Evolutionary conservation across 768 basidiomycete genomes (phyloP).

Genomic region (Suillus spraguei): DNA sequence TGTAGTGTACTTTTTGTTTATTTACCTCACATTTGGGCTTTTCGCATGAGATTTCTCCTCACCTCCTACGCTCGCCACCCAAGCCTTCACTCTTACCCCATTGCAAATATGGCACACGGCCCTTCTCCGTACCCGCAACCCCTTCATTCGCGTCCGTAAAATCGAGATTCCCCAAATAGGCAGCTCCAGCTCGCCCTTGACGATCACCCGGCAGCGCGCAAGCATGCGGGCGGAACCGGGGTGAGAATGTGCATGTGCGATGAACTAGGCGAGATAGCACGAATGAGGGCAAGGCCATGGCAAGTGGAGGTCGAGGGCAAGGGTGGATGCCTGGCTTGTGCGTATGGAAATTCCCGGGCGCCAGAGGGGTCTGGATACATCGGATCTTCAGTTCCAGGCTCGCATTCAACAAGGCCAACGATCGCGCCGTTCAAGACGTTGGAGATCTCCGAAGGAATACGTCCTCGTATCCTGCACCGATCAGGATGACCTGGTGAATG

Average conservation of each 20-base stretch:
- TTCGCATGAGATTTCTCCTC: conserved; percentile 86
- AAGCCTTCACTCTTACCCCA: conserved; percentile 72
- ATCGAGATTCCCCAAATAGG: conserved; percentile 88
- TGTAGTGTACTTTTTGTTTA: conserved; percentile 4
- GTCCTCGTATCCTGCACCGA: conserved; percentile 79
- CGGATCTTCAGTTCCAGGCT: conserved; percentile 19
- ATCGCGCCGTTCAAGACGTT: conserved; percentile 80
- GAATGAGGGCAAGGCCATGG: conserved; percentile 77
- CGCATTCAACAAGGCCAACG: conserved; percentile 70
- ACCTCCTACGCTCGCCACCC: conserved; percentile 75
- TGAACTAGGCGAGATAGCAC: conserved; percentile 45
- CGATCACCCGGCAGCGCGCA: conserved; percentile 46
- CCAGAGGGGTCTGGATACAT: conserved; percentile 5
- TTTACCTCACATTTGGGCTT: conserved; percentile 60
- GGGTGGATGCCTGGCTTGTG: conserved; percentile 55
- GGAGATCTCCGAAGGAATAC: conserved; percentile 69
- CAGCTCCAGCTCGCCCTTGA: conserved; percentile 88
- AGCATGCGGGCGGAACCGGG: conserved; percentile 62
- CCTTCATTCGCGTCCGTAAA: conserved; percentile 47
- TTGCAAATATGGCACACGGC: conserved; percentile 74
- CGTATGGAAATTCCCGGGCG: conserved; percentile 51
- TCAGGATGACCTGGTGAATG: conserved; percentile 65
- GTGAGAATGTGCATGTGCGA: conserved; percentile 74
- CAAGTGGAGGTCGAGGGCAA: conserved; percentile 63
- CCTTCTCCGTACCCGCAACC: conserved; percentile 54